A percentile compares a stretch with the other conserved stretches of the same genome.
Evolutionary conservation across 805 yeast species (phyloP).

Genomic region (Ogataea degrootiae): DNA sequence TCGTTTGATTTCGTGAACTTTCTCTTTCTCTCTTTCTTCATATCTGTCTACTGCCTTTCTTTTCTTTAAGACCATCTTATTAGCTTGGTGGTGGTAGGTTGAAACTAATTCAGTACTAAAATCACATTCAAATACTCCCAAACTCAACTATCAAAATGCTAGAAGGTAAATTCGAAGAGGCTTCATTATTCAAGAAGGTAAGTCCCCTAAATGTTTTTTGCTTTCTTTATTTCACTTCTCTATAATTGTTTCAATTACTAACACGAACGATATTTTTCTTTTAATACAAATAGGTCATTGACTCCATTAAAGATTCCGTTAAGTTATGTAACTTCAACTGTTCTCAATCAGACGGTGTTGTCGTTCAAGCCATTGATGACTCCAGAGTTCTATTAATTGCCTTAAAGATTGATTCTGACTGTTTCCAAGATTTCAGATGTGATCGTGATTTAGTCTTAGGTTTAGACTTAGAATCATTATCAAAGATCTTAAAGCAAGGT

Average conservation of each 20-base stretch:
- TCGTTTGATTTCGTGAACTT: too few species aligned
- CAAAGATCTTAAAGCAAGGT: constrained; percentile 88
- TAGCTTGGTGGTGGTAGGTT: too few species aligned
- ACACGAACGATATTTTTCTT: background rate
- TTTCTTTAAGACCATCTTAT: too few species aligned
- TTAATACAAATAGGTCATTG: constrained; percentile 52
- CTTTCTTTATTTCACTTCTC: background rate
- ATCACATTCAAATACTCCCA: too few species aligned
- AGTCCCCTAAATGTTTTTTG: constrained; percentile 13
- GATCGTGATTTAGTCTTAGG: constrained; percentile 92
- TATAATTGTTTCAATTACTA: constrained; percentile 1
- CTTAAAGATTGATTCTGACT: constrained; percentile 78
- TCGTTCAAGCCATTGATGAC: constrained; percentile 96
- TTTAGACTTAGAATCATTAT: constrained; percentile 79
- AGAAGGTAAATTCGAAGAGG: constrained; percentile 95
- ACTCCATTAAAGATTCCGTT: constrained; percentile 91
- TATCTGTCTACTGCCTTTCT: too few species aligned
- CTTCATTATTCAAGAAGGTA: constrained; percentile 80
- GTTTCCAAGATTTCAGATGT: constrained; percentile 90
- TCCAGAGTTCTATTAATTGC: constrained; percentile 93
- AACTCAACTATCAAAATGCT: constrained; percentile 51
- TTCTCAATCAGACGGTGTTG: constrained; percentile 80
- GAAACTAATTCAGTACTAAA: too few species aligned
- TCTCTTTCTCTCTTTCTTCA: too few species aligned
- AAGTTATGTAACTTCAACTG: constrained; percentile 95